Percentiles rank a stretch among this genome's conserved stretches.
These are phyloP conservation scores for Catharanthus roseus DNA, from an alignment of 257 asterid species.

Conservation along the genomic window DNA sequence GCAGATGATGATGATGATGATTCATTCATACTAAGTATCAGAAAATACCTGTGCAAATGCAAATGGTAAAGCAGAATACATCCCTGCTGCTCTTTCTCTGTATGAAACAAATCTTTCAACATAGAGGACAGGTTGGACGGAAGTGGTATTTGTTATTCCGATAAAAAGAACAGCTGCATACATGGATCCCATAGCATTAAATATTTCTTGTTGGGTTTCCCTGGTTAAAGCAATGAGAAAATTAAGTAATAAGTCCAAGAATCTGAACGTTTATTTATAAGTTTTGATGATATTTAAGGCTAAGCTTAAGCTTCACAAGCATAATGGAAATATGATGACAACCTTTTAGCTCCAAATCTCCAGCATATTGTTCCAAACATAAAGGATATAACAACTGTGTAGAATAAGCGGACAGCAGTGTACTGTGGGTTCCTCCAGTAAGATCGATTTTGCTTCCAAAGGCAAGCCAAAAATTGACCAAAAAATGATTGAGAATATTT, in stretches of 20 bases:
- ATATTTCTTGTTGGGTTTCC: conserved; percentile 77
- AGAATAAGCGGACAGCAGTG: conserved; percentile 90
- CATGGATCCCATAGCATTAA: conserved; percentile 94
- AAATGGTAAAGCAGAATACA: conserved; percentile 86
- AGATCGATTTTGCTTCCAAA: conserved; percentile 85
- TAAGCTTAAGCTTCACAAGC: neutral
- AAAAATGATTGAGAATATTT: conserved; percentile 54
- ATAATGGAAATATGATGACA: conserved; percentile 6
- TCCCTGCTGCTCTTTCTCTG: conserved; percentile 91
- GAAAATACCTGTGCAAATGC: conserved; percentile 44
- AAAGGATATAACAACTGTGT: conserved; percentile 75
- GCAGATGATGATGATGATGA: neutral
- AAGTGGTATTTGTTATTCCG: conserved; percentile 75
- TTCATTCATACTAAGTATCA: neutral
- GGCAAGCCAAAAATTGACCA: conserved; percentile 73
- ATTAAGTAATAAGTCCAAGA: neutral
- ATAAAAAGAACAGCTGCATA: conserved; percentile 76
- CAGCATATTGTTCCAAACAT: conserved; percentile 93
- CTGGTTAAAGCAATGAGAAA: conserved; percentile 29
- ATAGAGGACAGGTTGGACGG: conserved; percentile 86
- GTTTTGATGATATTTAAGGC: neutral
- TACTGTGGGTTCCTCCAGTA: conserved; percentile 97
- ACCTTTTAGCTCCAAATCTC: conserved; percentile 88
- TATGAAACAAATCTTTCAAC: conserved; percentile 85
- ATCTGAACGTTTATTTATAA: neutral